phyloP scores from a whole-genome alignment of 2,329 filamentous ascomycete species.

The Chaetomiaceae sp. region DNA sequence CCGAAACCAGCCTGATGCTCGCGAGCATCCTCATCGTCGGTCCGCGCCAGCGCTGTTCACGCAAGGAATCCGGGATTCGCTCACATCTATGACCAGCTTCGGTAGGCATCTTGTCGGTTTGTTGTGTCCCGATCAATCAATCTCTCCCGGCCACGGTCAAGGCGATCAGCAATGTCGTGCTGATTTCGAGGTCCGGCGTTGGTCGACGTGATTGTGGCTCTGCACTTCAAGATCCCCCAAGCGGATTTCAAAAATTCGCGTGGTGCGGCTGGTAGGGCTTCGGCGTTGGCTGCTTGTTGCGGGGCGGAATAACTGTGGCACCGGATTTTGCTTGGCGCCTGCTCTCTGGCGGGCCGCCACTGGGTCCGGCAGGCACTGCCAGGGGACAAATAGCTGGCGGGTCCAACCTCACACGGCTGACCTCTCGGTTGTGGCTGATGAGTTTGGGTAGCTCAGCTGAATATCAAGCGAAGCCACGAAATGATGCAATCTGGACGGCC shows the following conservation, averaged over 20 bases:
- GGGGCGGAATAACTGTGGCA: constrained; percentile 23
- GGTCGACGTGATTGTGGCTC: constrained; percentile 27
- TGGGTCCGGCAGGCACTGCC: too few species aligned
- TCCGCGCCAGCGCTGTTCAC: constrained; percentile 9
- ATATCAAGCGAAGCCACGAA: too few species aligned
- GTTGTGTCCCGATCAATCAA: constrained; percentile 32
- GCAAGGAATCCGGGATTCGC: constrained; percentile 36
- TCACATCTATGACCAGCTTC: constrained; percentile 85
- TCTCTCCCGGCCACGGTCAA: constrained; percentile 26
- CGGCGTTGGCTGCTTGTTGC: constrained; percentile 16
- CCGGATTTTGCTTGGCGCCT: constrained; percentile 7
- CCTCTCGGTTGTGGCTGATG: too few species aligned
- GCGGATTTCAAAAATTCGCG: constrained; percentile 26
- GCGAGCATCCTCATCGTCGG: constrained; percentile 9
- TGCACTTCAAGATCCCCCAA: constrained; percentile 21
- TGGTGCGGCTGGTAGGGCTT: constrained; percentile 27
- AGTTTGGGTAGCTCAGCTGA: too few species aligned
- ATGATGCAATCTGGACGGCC: too few species aligned
- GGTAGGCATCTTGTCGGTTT: constrained; percentile 67
- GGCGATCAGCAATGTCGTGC: constrained; percentile 27
- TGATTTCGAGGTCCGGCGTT: constrained; percentile 27
- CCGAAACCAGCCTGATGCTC: constrained; percentile 9
- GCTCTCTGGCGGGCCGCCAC: too few species aligned
- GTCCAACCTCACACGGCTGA: too few species aligned
- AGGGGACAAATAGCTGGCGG: too few species aligned